Conservation (phyloP, 257 asterid genomes). For the Solanum lycopersicoides region DNA sequence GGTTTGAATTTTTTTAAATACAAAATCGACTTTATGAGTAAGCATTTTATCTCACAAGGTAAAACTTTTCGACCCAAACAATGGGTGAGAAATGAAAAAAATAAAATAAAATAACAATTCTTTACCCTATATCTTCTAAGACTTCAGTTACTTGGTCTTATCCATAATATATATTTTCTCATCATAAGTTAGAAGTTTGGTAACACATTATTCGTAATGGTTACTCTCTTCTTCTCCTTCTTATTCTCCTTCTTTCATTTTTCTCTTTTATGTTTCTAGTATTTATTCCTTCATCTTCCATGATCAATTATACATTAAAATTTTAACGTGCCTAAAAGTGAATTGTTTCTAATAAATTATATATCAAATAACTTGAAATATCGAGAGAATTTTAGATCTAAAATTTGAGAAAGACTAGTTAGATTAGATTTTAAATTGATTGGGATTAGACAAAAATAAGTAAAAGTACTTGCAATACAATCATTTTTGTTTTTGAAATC, state of each 20-base stretch:
- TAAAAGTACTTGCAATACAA: neutral
- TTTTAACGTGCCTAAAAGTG: neutral
- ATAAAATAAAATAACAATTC: too few relatives aligned
- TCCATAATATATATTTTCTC: neutral
- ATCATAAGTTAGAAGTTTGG: neutral
- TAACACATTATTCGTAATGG: neutral
- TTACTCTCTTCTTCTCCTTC: too few relatives aligned
- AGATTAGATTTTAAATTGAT: neutral
- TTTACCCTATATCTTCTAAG: neutral
- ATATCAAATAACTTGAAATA: too few relatives aligned
- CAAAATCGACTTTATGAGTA: rapidly evolving
- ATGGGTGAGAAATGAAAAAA: neutral
- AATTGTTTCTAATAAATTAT: too few relatives aligned
- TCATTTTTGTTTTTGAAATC: neutral
- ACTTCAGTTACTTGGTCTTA: neutral
- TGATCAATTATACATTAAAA: neutral
- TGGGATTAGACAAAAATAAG: neutral
- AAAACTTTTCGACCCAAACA: neutral
- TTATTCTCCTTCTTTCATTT: too few relatives aligned
- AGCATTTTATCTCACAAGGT: too few relatives aligned
- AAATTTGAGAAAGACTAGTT: too few relatives aligned
- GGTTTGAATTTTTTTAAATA: too few relatives aligned
- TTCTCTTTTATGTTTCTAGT: too few relatives aligned
- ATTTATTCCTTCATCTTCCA: neutral
- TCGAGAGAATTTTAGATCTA: neutral